Evolutionary conservation across 306 rosid species (phyloP), one percentile per base, ranked within the genome.

Genomic region (Quercus parvula): DNA sequence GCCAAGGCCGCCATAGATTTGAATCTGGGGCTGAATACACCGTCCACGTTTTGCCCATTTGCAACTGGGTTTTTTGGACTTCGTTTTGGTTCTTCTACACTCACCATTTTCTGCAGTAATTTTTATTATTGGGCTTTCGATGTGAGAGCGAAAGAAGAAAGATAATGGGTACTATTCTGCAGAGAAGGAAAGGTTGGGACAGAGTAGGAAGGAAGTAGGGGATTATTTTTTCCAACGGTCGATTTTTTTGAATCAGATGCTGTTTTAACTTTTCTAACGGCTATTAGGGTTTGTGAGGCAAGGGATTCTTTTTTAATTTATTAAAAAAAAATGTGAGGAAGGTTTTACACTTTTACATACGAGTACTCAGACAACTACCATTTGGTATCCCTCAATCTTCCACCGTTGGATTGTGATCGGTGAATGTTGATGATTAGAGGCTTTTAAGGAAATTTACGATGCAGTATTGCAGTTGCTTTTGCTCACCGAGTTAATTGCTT

Each of bases 1-100:
- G 99, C 99, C 93, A 89, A 84, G 75, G 99, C 96, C 6, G 97
- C 97, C 15, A 81, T 93, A 4, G 98, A 91, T 85, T 89, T 96
- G 90, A 96, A 93, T 78, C 94, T 80, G 10, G 99, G 97, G 80
- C 93, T 93, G 66, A 96, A 70, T 4, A 91, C 18, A 31, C 72
- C 44, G 9, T 62, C 77, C 46, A 2, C 5, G 66, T 54, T 80
- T 76, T 85, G 78, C 46, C 82, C 87, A 77, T 64, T 81, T 19
- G 77, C 81, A 17, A 38, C 22, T 11, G 75, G 61, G 13, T 61
- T 75, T 74, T 77, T 87, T 2, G 87, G 88, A 74, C 74, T 89
- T 28, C 55, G 80, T 35, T 44, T 82, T 28, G 82, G 76, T 56
- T 82, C 92, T 73, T 79, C 87, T 7, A 38, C 11, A 5, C 33